A percentile compares a stretch with the other conserved stretches of the same genome.
phyloP scores from a whole-genome alignment of 2,329 filamentous ascomycete species.

The Aspergillus carbonarius region DNA sequence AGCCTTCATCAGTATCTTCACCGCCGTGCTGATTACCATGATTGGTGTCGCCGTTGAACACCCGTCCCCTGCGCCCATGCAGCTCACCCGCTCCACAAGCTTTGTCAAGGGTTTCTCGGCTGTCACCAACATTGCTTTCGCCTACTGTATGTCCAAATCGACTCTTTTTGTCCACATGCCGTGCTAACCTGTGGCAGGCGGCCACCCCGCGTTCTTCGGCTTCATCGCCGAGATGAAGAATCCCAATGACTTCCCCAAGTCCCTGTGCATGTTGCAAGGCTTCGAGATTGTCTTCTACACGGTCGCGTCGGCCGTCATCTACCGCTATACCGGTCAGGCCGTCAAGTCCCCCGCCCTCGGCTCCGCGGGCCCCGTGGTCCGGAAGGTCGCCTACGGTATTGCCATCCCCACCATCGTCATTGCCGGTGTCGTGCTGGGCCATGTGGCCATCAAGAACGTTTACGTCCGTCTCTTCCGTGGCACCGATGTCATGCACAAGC shows the following conservation, averaged over 20 bases:
- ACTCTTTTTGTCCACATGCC: no score
- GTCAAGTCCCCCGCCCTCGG: constrained; percentile 67
- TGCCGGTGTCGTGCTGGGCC: constrained; percentile 67
- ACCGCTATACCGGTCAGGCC: constrained; percentile 61
- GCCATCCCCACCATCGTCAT: constrained; percentile 70
- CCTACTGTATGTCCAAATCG: constrained; percentile 50
- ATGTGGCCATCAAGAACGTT: constrained; percentile 65
- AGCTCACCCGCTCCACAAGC: constrained; percentile 41
- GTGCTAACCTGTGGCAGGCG: constrained; percentile 26
- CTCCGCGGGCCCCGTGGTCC: constrained; percentile 56
- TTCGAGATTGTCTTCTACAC: constrained; percentile 63
- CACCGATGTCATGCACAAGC: constrained; percentile 54
- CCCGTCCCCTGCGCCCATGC: constrained; percentile 36
- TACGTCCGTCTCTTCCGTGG: constrained; percentile 63
- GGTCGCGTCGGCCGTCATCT: constrained; percentile 65
- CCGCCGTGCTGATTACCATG: constrained; percentile 67
- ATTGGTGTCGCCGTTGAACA: constrained; percentile 60
- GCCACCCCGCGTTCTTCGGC: constrained; percentile 68
- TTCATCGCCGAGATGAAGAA: constrained; percentile 65
- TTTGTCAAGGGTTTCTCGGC: constrained; percentile 59
- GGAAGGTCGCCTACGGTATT: constrained; percentile 66
- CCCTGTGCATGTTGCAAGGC: constrained; percentile 60
- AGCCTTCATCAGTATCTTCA: constrained; percentile 63
- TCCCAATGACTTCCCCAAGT: constrained; percentile 61
- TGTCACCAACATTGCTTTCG: constrained; percentile 69